These are phyloP conservation scores for Taphrina populina DNA, from an alignment of 1,139 yeast genomes.

Conservation along the genomic window DNA sequence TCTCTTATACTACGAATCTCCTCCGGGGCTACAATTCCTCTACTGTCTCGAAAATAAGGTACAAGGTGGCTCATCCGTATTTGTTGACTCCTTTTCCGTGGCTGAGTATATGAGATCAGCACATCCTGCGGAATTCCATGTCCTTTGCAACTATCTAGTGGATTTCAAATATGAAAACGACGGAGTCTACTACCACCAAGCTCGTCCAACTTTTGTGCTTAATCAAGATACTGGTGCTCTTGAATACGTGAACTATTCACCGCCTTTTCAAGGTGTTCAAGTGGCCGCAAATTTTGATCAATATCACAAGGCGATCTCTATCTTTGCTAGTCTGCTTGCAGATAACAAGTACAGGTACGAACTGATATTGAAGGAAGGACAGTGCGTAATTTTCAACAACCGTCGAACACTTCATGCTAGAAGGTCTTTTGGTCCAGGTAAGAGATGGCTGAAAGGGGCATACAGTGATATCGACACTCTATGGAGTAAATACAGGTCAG, in stretches of 20 bases:
- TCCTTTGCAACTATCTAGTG: conserved; percentile 62
- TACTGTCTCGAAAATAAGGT: conserved; percentile 66
- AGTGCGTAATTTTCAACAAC: conserved; percentile 71
- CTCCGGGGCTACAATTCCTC: conserved; percentile 75
- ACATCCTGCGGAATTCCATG: conserved; percentile 66
- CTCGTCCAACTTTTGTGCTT: conserved; percentile 66
- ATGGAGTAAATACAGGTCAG: conserved; percentile 23
- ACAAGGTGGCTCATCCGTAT: conserved; percentile 67
- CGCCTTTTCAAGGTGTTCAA: conserved; percentile 77
- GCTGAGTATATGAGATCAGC: conserved; percentile 55
- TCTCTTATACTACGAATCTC: conserved; percentile 73
- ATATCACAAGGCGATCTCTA: conserved; percentile 41
- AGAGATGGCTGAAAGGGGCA: conserved; percentile 75
- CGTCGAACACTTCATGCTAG: conserved; percentile 73
- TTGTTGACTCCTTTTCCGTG: conserved; percentile 74
- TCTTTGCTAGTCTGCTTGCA: conserved; percentile 62
- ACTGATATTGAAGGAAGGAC: conserved; percentile 59
- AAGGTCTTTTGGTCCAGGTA: conserved; percentile 58
- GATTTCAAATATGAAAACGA: conserved; percentile 70
- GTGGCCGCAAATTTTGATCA: conserved; percentile 36
- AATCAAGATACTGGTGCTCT: conserved; percentile 49
- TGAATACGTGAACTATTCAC: conserved; percentile 69
- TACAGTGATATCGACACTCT: conserved; percentile 73
- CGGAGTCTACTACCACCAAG: conserved; percentile 62
- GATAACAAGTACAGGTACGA: conserved; percentile 58